Conservation (phyloP, 179 eudicot genomes). For the Spergularia azorica region DNA sequence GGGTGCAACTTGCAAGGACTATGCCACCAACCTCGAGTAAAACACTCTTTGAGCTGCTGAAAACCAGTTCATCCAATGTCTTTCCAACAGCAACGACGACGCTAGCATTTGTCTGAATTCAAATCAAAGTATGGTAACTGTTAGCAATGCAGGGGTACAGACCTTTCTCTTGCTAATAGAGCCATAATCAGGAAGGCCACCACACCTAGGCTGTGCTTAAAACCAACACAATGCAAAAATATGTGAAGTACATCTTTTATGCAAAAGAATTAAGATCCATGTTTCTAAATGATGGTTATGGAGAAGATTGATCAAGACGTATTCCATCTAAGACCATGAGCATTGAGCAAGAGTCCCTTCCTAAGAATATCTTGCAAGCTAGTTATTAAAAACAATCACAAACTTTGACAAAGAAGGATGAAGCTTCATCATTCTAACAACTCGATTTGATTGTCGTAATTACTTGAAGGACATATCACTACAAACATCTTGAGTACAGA, state of each 20-base stretch:
- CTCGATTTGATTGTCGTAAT: background rate
- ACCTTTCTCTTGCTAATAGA: too few species aligned
- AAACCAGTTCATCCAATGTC: conserved; percentile 73
- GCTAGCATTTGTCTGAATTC: conserved; percentile 60
- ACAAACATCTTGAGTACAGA: background rate
- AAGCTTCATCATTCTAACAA: background rate
- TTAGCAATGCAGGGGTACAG: too few species aligned
- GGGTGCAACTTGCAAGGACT: background rate
- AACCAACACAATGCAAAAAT: background rate
- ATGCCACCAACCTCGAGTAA: conserved; percentile 68
- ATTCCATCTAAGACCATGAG: background rate
- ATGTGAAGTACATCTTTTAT: background rate
- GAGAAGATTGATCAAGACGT: background rate
- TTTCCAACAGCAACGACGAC: conserved; percentile 80
- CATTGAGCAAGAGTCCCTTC: background rate
- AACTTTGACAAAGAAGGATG: background rate
- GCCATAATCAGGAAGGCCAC: too few species aligned
- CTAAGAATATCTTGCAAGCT: background rate
- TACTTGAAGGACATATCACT: background rate
- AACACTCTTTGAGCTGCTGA: conserved; percentile 63
- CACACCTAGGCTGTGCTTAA: background rate
- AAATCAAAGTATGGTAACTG: background rate
- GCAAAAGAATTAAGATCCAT: too few species aligned
- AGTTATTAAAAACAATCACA: background rate
- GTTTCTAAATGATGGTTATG: background rate